Evolutionary conservation across 2,329 filamentous ascomycete species (phyloP), one percentile per base, ranked within the genome.

Genomic region (Ceratocystis variospora): DNA sequence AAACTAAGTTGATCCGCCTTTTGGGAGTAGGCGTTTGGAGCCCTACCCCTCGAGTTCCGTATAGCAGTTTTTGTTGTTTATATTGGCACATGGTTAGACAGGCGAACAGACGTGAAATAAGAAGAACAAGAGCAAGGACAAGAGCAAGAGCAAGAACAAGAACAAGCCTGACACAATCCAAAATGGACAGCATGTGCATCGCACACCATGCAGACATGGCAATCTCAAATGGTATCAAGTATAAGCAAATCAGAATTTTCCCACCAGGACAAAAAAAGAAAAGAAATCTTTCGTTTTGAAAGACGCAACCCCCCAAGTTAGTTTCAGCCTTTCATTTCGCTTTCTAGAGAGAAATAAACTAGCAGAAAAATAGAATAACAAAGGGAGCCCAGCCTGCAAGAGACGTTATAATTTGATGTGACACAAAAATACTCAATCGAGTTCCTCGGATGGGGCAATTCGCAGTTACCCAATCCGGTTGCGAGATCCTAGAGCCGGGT

Each of bases 381-480:
- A 53, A 53, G 19, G 19, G 19, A 25, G 48, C 48, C 5, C 19
- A 15, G 25, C 48, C 12, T 22, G 2, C 8, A 25, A 53, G 48
- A 53, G 48, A 53, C 19, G 48, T 53, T 25, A 15, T 22, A 5
- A 25, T 53, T 28, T 59, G 53, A 33, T 59, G 53, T 59, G 53
- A 59, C 53, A 59, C 53, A 59, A 33, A 57, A 59, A 59, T 31
- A 59, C 53, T 17, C 28, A n/a, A 33, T 59, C 53, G 53, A 59
- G 53, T 59, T 59, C 33, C 25, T 59, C 28, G 53, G 28, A 59
- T 59, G 25, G 28, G 25, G 17, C 53, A 19, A 19, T 59, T 59
- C 7, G 53, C n/a, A 59, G 53, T 59, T 59, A 59, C 53, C 53
- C 53, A 59, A 59, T 59, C 53, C 12, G 53, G 53, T n/a, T 17